A percentile compares a stretch with the other conserved stretches of the same genome.
These are phyloP conservation scores for Ampelocalamus luodianensis DNA, from an alignment of 176 grass and related monocot genomes.

Conservation along the genomic window DNA sequence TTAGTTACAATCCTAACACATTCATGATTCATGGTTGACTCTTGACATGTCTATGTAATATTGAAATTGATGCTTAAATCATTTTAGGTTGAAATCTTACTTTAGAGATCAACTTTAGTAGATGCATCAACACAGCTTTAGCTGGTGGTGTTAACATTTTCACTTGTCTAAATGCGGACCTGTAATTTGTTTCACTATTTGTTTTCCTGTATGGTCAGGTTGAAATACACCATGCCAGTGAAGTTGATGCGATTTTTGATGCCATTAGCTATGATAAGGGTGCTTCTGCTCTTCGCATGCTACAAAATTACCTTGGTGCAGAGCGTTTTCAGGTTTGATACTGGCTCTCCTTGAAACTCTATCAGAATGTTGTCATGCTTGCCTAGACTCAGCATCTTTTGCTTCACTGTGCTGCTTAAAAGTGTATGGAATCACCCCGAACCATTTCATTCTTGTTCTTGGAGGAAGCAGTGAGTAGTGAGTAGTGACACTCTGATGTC, in stretches of 20 bases:
- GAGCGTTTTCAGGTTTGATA: slow-evolving; percentile 78
- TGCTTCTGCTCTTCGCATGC: slow-evolving; percentile 81
- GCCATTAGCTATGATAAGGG: slow-evolving; percentile 91
- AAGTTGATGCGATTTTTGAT: slow-evolving; percentile 87
- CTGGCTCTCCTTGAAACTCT: slow-evolving; percentile 14
- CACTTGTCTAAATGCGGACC: slow-evolving; percentile 25
- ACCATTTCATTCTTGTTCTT: slow-evolving; percentile 26
- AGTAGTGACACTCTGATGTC: not conserved
- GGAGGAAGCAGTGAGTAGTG: not conserved
- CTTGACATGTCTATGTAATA: slow-evolving; percentile 28
- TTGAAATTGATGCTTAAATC: slow-evolving; percentile 9
- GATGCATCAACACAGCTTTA: slow-evolving; percentile 11
- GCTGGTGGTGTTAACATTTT: slow-evolving; percentile 14
- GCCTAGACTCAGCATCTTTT: slow-evolving; percentile 14
- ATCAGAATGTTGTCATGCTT: slow-evolving; percentile 11
- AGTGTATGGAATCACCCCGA: slow-evolving; percentile 17
- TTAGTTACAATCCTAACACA: not conserved
- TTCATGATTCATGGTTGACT: not conserved
- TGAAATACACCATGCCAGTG: slow-evolving; percentile 81
- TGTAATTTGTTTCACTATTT: slow-evolving; percentile 26
- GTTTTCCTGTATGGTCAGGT: slow-evolving; percentile 53
- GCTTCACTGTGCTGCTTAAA: slow-evolving; percentile 14
- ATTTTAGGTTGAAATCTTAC: slow-evolving; percentile 29
- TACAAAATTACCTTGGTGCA: slow-evolving; percentile 89
- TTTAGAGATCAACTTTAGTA: not conserved